phyloP scores from a whole-genome alignment of 768 basidiomycete genomes.

The Mrakia frigida region DNA sequence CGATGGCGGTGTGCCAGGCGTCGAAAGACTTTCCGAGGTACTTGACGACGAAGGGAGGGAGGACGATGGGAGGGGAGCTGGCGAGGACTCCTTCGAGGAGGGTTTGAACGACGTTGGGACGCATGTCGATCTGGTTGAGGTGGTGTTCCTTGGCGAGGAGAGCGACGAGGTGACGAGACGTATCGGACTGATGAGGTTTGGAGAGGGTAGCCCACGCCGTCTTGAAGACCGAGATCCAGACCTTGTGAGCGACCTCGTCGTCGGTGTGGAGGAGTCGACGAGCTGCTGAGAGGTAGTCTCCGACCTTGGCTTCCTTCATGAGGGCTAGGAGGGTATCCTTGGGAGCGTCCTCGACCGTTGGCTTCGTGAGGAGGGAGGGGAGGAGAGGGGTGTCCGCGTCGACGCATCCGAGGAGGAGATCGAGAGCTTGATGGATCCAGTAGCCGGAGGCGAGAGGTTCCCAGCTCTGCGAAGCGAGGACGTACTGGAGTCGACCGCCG shows the following conservation, averaged over 20 bases:
- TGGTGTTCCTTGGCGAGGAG: conserved; percentile 92
- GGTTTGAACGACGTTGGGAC: conserved; percentile 88
- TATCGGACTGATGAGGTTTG: conserved; percentile 78
- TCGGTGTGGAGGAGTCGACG: conserved; percentile 80
- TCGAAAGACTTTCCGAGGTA: conserved; percentile 94
- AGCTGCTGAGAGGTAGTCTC: conserved; percentile 63
- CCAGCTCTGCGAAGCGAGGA: conserved; percentile 92
- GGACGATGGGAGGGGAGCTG: conserved; percentile 77
- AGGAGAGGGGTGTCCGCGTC: conserved; percentile 44
- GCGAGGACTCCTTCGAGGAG: conserved; percentile 75
- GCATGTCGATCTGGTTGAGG: conserved; percentile 74
- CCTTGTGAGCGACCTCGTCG: conserved; percentile 65
- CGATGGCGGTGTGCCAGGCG: conserved; percentile 87
- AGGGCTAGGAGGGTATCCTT: conserved; percentile 27
- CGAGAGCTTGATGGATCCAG: conserved; percentile 88
- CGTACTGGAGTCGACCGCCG: conserved; percentile 74
- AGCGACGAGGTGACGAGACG: conserved; percentile 81
- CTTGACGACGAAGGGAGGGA: conserved; percentile 92
- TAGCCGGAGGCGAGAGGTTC: conserved; percentile 84
- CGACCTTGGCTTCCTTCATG: conserved; percentile 36
- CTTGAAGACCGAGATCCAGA: conserved; percentile 84
- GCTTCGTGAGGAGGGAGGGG: not conserved
- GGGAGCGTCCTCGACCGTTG: not conserved
- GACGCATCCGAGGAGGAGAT: conserved; percentile 76
- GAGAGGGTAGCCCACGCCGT: conserved; percentile 79